These are phyloP conservation scores for Ceratocystiopsis sp. DNA, from an alignment of 2,329 filamentous ascomycete species.

Conservation along the genomic window DNA sequence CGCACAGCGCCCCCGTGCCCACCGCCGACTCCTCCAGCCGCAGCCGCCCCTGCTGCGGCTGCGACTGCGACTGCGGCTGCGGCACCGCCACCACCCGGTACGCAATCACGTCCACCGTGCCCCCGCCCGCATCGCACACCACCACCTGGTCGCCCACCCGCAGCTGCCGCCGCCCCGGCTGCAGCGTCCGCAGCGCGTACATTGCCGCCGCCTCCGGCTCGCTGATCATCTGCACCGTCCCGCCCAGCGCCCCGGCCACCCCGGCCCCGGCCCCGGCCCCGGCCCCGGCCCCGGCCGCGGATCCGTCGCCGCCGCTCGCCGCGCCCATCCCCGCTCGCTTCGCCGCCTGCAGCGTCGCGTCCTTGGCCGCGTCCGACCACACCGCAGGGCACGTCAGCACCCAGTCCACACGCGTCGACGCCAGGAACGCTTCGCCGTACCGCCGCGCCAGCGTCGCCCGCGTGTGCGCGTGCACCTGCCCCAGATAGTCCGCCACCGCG, in stretches of 20 bases:
- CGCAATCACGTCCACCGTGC: slow-evolving; percentile 58
- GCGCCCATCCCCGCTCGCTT: slow-evolving; percentile 61
- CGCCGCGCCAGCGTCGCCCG: slow-evolving; percentile 59
- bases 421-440: slow-evolving; percentile 67
- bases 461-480: slow-evolving; percentile 58
- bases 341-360: slow-evolving; percentile 61
- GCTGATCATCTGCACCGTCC: slow-evolving; percentile 53
- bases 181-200: slow-evolving; percentile 63
- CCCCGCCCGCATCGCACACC: slow-evolving; percentile 46
- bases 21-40: slow-evolving; percentile 64
- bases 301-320: slow-evolving; percentile 21
- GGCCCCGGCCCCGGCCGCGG: no score
- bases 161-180: slow-evolving; percentile 45
- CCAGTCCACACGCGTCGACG: slow-evolving; percentile 57
- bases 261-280: no score
- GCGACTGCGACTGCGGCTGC: slow-evolving; percentile 56
- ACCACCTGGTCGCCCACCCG: slow-evolving; percentile 50
- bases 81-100: slow-evolving; percentile 63
- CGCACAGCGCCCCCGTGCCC: slow-evolving; percentile 61
- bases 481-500: slow-evolving; percentile 64
- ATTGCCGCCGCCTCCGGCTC: slow-evolving; percentile 69
- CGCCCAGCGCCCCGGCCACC: no score
- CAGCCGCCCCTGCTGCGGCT: slow-evolving; percentile 45
- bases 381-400: slow-evolving; percentile 70
- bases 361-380: slow-evolving; percentile 76